Evolutionary conservation across 1,284 basidiomycete species (phyloP), one percentile per base, ranked within the genome.

Genomic region (Singerocomus rubriflavus): DNA sequence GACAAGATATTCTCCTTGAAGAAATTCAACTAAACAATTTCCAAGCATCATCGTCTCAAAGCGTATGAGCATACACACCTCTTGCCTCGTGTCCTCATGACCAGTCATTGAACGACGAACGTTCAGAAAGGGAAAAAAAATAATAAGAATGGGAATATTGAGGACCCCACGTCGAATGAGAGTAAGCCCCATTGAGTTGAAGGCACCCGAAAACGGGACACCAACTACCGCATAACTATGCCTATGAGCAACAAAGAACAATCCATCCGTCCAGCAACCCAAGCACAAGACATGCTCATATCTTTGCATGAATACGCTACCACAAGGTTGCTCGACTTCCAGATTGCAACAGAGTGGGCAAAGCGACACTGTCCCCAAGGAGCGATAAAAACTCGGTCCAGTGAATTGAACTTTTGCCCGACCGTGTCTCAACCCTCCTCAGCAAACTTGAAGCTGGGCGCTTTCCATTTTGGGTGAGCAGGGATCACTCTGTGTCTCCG

Each of bases 181-280:
- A 89, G 85, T 89, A 84, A 90, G 87, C 87, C 87, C 88, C 87
- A 88, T 90, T 89, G 79, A 76, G 87, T 88, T 88, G 75, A 79
- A 70, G 74, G 77, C 69, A 39, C 44, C 57, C 51, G 17, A 53
- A 35, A 48, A 39, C 57, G 51, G 52, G 56, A 62, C 55, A 69
- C 73, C 73, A 58, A 78, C 83, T 83, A 88, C 83, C 87, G 86
- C 81, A 90, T 90, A 81, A 88, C 87, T 90, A 65, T 88, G 71
- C 76, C 81, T 83, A 90, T 86, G 87, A 90, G 88, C 79, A 90
- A 88, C 82, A 49, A 71, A 65, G 53, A 68, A 75, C 74, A 64
- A 68, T 57, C 62, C 67, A 60, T 69, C 70, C 60, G 50, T 58
- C 66, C 49, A 53, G 55, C 65, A 62, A 70, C 67, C 69, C 75